These are phyloP conservation scores for Mycena belliarum DNA, from an alignment of 768 basidiomycete genomes.

Conservation along the genomic window DNA sequence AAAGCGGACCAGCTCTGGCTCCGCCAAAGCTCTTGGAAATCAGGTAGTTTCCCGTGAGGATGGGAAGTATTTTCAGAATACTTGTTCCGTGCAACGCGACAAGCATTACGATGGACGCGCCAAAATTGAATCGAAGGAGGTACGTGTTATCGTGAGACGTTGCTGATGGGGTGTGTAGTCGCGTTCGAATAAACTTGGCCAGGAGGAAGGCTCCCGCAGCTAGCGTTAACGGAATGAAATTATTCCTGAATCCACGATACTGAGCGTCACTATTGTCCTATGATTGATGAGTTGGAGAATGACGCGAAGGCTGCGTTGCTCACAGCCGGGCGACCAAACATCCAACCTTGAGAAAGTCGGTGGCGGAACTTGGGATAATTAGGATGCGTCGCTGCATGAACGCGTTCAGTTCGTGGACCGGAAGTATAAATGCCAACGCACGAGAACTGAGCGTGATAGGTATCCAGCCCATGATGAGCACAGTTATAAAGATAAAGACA, in stretches of 20 bases:
- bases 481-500: constrained; percentile 53
- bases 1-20: background rate
- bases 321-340: background rate
- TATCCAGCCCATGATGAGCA: constrained; percentile 78
- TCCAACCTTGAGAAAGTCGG: background rate
- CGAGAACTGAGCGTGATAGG: constrained; percentile 51
- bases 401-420: background rate
- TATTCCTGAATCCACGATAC: constrained; percentile 84
- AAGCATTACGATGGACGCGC: constrained; percentile 48
- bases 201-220: constrained; percentile 53
- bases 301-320: background rate
- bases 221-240: constrained; percentile 63
- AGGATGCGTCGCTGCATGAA: background rate
- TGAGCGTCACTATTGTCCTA: constrained; percentile 94
- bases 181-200: background rate
- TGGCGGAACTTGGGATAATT: background rate
- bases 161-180: constrained; percentile 21
- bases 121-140: constrained; percentile 58
- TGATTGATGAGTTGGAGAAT: constrained; percentile 4
- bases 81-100: background rate
- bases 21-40: background rate
- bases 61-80: background rate
- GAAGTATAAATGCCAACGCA: background rate
- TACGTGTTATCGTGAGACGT: constrained; percentile 27
- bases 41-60: background rate